phyloP scores from a whole-genome alignment of 1,139 yeast species.

The Debaryomyces psychrophilus region DNA sequence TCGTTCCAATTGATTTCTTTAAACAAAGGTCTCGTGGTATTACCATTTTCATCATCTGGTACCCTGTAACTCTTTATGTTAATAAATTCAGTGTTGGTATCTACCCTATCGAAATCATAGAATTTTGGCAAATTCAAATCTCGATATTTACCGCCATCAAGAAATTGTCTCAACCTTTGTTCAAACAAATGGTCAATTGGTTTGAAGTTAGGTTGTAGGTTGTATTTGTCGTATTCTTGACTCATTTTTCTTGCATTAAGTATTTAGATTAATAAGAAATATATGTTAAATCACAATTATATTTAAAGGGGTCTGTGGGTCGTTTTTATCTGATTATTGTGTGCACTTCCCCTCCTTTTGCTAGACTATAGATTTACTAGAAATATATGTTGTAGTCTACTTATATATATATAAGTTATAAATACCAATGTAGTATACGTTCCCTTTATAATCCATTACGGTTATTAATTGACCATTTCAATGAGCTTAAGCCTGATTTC shows the following conservation, averaged over 20 bases:
- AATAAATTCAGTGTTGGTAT: slow-evolving; percentile 44
- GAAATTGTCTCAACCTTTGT: slow-evolving; percentile 79
- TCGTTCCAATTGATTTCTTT: slow-evolving; percentile 53
- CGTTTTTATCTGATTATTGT: slow-evolving; percentile 4
- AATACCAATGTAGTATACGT: not conserved
- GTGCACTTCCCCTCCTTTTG: slow-evolving; percentile 4
- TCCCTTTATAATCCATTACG: no score
- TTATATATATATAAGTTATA: not conserved
- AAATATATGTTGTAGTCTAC: not conserved
- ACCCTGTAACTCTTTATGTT: slow-evolving; percentile 63
- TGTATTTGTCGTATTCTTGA: slow-evolving; percentile 32
- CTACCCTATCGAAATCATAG: slow-evolving; percentile 64
- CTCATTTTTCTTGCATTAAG: slow-evolving; percentile 7
- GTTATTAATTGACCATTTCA: not conserved
- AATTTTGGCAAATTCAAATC: slow-evolving; percentile 79
- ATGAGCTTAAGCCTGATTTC: not conserved
- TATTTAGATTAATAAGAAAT: not conserved
- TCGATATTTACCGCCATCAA: slow-evolving; percentile 72
- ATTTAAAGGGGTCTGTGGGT: slow-evolving; percentile 1
- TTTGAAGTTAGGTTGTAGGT: slow-evolving; percentile 75
- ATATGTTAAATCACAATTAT: not conserved
- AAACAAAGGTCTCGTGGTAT: slow-evolving; percentile 73
- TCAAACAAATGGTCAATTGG: slow-evolving; percentile 82
- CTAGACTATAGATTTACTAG: not conserved
- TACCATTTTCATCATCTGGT: slow-evolving; percentile 52